Evolutionary conservation across 1,284 basidiomycete species (phyloP), one percentile per base, ranked within the genome.

Genomic region (Leccinum subspadiceum): DNA sequence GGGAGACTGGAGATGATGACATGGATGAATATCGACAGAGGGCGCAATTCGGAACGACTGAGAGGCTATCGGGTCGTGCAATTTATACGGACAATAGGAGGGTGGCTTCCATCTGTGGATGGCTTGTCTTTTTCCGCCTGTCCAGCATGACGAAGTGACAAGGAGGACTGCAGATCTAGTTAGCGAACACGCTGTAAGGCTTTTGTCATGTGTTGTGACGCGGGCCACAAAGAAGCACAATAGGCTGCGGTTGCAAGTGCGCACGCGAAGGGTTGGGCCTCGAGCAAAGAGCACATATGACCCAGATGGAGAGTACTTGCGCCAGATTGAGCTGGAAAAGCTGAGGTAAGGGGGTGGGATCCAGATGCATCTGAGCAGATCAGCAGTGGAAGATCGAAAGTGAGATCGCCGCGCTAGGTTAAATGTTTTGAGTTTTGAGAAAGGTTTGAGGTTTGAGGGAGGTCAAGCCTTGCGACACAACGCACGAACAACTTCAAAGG

Each of bases 141-240:
- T 68, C 62, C 61, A 58, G 56, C 56, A 54, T 54, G 65, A 60
- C 33, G 54, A 56, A 44, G 37, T 46, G 54, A 64, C 60, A 60
- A 65, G 60, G 60, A 58, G 56, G 60, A 52, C 39, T 53, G 60
- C 60, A 60, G 60, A 64, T 62, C 59, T n/a, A 62, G 24, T 66
- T 70, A 54, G 69, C 73, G 59, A 58, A 68, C 62, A 29, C 56
- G 70, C 61, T 56, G 64, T 66, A 51, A 61, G 61, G 60, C 60
- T 67, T 54, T 72, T 72, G 69, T 72, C 61, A 56, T 67, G 69
- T 64, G 67, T 63, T 59, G 70, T 61, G 46, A 72, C n/a, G 62
- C 57, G 60, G 61, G 46, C 59, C 61, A 69, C 46, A 64, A 69
- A 71, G 74, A 72, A 72, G 73, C 62, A 64, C 46, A 54, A 58